A percentile compares a stretch with the other conserved stretches of the same genome.
These are phyloP conservation scores for Castanea sativa DNA, from an alignment of 306 rosid species.

Conservation along the genomic window DNA sequence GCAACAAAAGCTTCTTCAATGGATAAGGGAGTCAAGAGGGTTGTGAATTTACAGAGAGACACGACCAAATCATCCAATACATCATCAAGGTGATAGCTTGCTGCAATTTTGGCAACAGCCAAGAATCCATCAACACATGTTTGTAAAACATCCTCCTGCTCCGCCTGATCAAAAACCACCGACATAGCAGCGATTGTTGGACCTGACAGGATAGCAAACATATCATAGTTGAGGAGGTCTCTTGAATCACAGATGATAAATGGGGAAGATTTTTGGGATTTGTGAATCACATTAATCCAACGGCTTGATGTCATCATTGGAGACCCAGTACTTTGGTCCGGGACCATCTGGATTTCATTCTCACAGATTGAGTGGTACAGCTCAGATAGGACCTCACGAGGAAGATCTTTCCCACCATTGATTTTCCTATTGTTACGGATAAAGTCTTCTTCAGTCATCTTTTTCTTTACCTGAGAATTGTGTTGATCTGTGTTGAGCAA, in stretches of 20 bases:
- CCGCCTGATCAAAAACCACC: constrained; percentile 95
- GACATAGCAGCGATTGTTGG: constrained; percentile 99
- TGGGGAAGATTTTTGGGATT: constrained; percentile 77
- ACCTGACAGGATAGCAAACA: constrained; percentile 96
- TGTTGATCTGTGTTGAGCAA: constrained; percentile 97
- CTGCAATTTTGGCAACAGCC: constrained; percentile 92
- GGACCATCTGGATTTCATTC: constrained; percentile 92
- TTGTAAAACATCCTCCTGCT: constrained; percentile 87
- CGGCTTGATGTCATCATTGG: constrained; percentile 96
- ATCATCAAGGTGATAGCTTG: constrained; percentile 96
- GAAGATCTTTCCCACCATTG: constrained; percentile 91
- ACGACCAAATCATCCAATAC: constrained; percentile 96
- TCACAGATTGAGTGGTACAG: constrained; percentile 87
- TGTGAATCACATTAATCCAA: constrained; percentile 91
- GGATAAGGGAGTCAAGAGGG: constrained; percentile 81
- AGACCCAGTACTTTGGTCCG: constrained; percentile 88
- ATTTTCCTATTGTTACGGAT: constrained; percentile 84
- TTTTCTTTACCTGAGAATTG: constrained; percentile 92
- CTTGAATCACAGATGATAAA: constrained; percentile 80
- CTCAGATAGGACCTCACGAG: constrained; percentile 82
- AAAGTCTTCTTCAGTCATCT: constrained; percentile 98
- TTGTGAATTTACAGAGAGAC: constrained; percentile 94
- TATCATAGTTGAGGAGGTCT: constrained; percentile 84
- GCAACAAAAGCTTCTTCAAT: constrained; percentile 86
- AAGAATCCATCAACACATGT: constrained; percentile 93